phyloP scores from a whole-genome alignment of 768 basidiomycete genomes.

The Suillus subluteus region DNA sequence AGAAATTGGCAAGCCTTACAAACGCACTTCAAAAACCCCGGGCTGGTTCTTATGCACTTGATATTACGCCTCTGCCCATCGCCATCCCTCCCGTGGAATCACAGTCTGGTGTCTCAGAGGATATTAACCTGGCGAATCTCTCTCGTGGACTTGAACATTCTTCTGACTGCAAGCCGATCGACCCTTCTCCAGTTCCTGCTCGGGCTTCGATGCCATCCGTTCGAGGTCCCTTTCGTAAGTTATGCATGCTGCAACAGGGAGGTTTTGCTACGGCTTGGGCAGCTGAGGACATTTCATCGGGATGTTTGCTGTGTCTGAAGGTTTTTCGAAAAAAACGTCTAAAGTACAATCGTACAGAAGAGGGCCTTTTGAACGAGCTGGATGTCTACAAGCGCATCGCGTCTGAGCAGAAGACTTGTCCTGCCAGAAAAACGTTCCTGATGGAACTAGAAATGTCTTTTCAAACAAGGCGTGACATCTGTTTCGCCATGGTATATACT shows the following conservation, averaged over 20 bases:
- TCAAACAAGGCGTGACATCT: slow-evolving; percentile 31
- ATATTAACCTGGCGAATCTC: background rate
- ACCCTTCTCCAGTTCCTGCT: background rate
- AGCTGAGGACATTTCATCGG: slow-evolving; percentile 28
- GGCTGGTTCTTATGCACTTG: background rate
- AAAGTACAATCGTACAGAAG: slow-evolving; percentile 12
- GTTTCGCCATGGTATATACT: slow-evolving; percentile 46
- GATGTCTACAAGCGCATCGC: slow-evolving; percentile 40
- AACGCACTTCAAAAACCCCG: background rate
- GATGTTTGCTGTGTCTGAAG: slow-evolving; percentile 44
- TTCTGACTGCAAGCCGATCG: background rate
- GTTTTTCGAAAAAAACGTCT: slow-evolving; percentile 30
- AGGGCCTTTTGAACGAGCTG: slow-evolving; percentile 37
- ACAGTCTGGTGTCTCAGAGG: background rate
- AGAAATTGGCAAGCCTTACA: background rate
- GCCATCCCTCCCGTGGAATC: background rate
- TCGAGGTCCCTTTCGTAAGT: slow-evolving; percentile 29
- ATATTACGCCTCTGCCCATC: background rate
- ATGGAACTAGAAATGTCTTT: slow-evolving; percentile 43
- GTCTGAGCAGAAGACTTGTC: slow-evolving; percentile 19
- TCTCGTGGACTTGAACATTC: background rate
- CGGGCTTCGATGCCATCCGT: slow-evolving; percentile 18
- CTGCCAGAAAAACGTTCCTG: slow-evolving; percentile 38
- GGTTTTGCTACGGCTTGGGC: slow-evolving; percentile 26
- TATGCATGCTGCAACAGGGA: slow-evolving; percentile 26